These are phyloP conservation scores for Solanum pimpinellifolium DNA, from an alignment of 257 asterid genomes.

Conservation along the genomic window DNA sequence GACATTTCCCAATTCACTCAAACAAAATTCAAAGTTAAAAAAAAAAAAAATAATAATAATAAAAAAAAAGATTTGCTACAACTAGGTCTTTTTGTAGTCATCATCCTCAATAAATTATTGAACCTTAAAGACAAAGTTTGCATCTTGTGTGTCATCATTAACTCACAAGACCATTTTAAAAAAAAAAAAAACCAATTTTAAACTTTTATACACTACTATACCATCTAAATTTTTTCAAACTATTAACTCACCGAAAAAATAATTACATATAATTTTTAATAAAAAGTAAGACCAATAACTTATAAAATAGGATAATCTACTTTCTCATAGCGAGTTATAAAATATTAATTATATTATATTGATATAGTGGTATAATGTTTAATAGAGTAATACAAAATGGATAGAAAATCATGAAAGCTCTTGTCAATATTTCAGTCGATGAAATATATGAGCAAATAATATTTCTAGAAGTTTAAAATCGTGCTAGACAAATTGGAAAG, in stretches of 20 bases:
- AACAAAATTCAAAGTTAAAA: neutral
- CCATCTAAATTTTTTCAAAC: neutral
- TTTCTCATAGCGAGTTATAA: neutral
- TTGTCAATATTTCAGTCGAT: accelerated
- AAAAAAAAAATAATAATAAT: neutral
- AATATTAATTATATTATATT: neutral
- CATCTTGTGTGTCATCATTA: neutral
- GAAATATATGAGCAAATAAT: no score
- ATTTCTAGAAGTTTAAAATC: neutral
- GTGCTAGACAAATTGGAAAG: accelerated
- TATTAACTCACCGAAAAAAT: neutral
- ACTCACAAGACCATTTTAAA: neutral
- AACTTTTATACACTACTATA: no score
- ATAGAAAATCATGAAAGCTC: neutral
- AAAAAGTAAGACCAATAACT: neutral
- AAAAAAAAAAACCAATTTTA: no score
- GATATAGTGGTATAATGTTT: neutral
- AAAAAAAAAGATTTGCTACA: neutral
- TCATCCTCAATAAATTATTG: neutral
- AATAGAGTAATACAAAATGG: neutral
- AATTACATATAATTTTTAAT: neutral
- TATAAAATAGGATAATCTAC: neutral
- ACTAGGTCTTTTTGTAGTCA: neutral
- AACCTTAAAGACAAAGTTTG: neutral
- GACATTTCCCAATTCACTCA: neutral